Percentiles rank a stretch among this genome's conserved stretches.
Conservation (phyloP, 129 eudicot species). For the Escallonia herrerae region DNA sequence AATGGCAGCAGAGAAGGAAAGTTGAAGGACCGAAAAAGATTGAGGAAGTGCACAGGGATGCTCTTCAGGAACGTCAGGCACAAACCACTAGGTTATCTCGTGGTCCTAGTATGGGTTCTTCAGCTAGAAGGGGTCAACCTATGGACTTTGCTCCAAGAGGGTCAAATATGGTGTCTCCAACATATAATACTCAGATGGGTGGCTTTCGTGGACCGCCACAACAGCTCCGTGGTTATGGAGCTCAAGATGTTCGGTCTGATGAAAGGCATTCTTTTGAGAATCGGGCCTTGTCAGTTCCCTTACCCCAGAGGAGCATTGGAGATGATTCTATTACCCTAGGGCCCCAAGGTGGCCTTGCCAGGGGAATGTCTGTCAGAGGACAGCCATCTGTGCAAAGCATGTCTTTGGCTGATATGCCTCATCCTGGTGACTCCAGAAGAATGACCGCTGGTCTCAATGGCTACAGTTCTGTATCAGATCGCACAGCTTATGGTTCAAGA, state of each 20-base stretch:
- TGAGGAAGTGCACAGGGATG: slow-evolving; percentile 72
- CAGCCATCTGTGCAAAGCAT: slow-evolving; percentile 36
- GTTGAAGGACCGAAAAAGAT: slow-evolving; percentile 97
- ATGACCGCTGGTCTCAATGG: slow-evolving; percentile 45
- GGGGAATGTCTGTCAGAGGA: slow-evolving; percentile 88
- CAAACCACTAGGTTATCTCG: slow-evolving; percentile 67
- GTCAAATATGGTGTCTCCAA: slow-evolving; percentile 45
- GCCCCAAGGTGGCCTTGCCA: slow-evolving; percentile 97
- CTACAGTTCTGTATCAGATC: slow-evolving; percentile 41
- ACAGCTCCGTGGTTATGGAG: slow-evolving; percentile 57
- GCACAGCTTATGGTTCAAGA: slow-evolving; percentile 44
- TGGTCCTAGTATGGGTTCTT: slow-evolving; percentile 46
- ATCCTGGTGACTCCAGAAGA: slow-evolving; percentile 48
- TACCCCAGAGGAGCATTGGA: slow-evolving; percentile 50
- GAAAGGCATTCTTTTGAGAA: slow-evolving; percentile 57
- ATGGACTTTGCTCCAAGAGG: slow-evolving; percentile 64
- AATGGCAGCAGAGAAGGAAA: slow-evolving; percentile 94
- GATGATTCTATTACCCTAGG: slow-evolving; percentile 76
- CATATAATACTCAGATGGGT: slow-evolving; percentile 36
- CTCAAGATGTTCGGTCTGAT: slow-evolving; percentile 63
- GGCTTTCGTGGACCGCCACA: slow-evolving; percentile 58
- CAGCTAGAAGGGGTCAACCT: slow-evolving; percentile 62
- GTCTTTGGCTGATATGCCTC: slow-evolving; percentile 27
- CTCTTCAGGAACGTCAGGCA: slow-evolving; percentile 61
- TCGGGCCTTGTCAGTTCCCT: slow-evolving; percentile 50